phyloP scores from a whole-genome alignment of 2,329 filamentous ascomycete genomes.

The Cladosporium sp. region DNA sequence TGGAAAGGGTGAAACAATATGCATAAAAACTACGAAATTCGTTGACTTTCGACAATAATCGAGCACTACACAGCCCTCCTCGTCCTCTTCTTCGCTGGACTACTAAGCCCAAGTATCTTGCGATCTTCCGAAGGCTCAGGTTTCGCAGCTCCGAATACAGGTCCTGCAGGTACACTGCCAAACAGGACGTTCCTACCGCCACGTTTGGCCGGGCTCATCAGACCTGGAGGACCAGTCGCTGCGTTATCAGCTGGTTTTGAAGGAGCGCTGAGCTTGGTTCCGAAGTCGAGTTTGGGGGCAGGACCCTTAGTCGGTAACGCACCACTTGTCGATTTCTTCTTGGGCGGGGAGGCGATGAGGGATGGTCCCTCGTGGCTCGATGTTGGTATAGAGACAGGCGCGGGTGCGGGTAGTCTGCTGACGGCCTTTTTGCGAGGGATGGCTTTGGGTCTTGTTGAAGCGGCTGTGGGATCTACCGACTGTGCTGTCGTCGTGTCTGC shows the following conservation, averaged over 20 bases:
- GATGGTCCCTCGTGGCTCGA: conserved; percentile 4
- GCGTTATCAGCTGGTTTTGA: conserved; percentile 8
- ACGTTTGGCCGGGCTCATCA: conserved; percentile 16
- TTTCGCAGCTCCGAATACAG: neutral
- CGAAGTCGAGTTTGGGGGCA: conserved; percentile 31
- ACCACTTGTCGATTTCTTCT: conserved; percentile 24
- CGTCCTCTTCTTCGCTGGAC: conserved; percentile 36
- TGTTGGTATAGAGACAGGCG: conserved; percentile 19
- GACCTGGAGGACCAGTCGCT: neutral
- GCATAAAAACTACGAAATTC: conserved; percentile 7
- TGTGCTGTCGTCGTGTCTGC: neutral
- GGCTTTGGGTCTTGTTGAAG: conserved; percentile 11
- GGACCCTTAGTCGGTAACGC: conserved; percentile 12
- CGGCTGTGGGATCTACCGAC: neutral
- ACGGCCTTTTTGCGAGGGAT: conserved; percentile 22
- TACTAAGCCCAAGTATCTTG: conserved; percentile 22
- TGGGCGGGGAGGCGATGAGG: conserved; percentile 34
- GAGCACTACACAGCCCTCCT: conserved; percentile 28
- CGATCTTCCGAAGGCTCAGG: conserved; percentile 16
- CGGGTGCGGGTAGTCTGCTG: conserved; percentile 29
- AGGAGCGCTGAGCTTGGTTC: conserved; percentile 13
- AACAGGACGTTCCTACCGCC: conserved; percentile 5
- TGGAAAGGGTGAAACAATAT: neutral
- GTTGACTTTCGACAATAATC: neutral
- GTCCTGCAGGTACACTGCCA: conserved; percentile 1